Conservation (phyloP, 805 yeast genomes). For the Lipomyces chichibuensis region DNA sequence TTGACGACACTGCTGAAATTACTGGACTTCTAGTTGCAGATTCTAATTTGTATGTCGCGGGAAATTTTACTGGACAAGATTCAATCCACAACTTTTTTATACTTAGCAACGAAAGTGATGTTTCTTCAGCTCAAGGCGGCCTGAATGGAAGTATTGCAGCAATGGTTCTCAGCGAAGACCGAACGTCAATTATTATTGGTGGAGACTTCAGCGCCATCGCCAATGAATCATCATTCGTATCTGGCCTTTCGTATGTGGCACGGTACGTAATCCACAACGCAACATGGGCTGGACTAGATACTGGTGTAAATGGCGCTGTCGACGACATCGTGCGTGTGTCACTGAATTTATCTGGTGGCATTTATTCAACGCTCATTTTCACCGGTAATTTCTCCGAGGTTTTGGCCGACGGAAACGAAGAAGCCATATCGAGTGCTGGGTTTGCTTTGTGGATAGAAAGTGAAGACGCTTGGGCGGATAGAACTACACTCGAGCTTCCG, state of each 20-base stretch:
- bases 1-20: conserved; percentile 51
- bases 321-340: conserved; percentile 10
- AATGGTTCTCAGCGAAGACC: conserved; percentile 43
- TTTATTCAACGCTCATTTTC: conserved; percentile 37
- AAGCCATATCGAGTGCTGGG: conserved; percentile 22
- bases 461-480: conserved; percentile 20
- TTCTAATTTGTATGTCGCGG: conserved; percentile 52
- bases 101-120: conserved; percentile 35
- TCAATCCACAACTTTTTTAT: conserved; percentile 48
- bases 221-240: conserved; percentile 34
- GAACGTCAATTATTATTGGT: conserved; percentile 46
- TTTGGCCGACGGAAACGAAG: conserved; percentile 4
- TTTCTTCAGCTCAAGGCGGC: conserved; percentile 45
- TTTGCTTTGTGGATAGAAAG: conserved; percentile 36
- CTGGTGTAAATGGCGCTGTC: conserved; percentile 38
- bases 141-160: conserved; percentile 48
- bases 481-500: conserved; percentile 19
- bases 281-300: conserved; percentile 20
- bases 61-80: conserved; percentile 49
- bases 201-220: conserved; percentile 53
- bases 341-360: conserved; percentile 13
- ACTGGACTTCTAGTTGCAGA: conserved; percentile 43
- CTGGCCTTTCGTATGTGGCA: conserved; percentile 24
- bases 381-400: conserved; percentile 37
- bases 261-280: conserved; percentile 18